Base-by-base conservation (phyloP, 2,329 filamentous ascomycete genomes). In the Cryphonectria parasitica region DNA sequence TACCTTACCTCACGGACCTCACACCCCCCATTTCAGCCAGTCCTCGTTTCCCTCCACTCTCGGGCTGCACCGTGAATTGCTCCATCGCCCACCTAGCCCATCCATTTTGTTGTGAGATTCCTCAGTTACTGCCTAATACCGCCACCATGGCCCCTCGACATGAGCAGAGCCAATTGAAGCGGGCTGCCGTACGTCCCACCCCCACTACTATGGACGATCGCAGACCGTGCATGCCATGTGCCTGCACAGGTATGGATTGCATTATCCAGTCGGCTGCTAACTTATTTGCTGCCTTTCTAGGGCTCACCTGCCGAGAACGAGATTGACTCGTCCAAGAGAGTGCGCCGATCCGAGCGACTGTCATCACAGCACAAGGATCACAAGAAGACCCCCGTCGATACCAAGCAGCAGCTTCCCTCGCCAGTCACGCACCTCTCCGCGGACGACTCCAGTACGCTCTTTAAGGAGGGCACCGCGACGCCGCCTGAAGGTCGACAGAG, bases 341-440 rank as follows among this genome's bases (percentile, higher is more conserved):
- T 92, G 71, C 91, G 95, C 73, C 90, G 93, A 70, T 94, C 93
- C 61, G 86, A 92, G 74, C 90, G 93, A 73, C 83, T 94, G 72
- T 89, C 88, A 45, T 88, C 89, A 74, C 71, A 72, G 61, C 84
- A 63, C 62, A 25, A 81, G 79, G 77, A 80, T 75, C 73, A 79
- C 78, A 78, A 83, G 71, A 88, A 88, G 76, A 90, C 89, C 11
- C 89, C 90, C 70, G 79, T 91, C 75, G 84, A 85, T 75, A 84
- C 88, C 75, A 88, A 89, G 77, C 86, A 89, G 68, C 92, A 93
- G 73, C 87, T 97, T 25, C 95, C 94, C 17, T 96, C 94, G 0
- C 95, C 94, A 17, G 82, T 95, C 72, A 97, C 93, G 0, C 85
- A 92, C 75, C 83, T 79, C 68, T 79, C 80, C 56, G 81, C 81